Evolutionary conservation across 164 flowering plant species (phyloP).

Genomic region (Houttuynia cordata): DNA sequence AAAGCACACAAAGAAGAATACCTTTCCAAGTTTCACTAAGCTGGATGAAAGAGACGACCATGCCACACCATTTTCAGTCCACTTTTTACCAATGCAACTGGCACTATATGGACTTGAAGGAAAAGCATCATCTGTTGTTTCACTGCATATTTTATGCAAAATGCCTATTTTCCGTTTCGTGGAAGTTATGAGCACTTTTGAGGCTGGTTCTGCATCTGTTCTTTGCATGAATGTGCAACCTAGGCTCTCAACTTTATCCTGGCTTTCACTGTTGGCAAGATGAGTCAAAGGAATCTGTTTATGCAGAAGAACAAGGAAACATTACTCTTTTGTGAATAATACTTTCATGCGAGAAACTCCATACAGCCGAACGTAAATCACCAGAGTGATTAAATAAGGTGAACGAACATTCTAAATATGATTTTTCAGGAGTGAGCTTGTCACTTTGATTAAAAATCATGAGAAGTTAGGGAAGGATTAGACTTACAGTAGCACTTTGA

Average conservation of each 20-base stretch:
- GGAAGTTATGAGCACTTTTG: conserved; percentile 16
- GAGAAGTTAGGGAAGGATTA: neutral
- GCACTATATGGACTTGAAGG: conserved; percentile 6
- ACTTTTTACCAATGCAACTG: conserved; percentile 10
- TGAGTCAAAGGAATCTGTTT: neutral
- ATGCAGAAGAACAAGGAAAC: neutral
- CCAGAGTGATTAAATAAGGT: too few species aligned
- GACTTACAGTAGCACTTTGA: neutral
- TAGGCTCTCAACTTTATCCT: conserved; percentile 16
- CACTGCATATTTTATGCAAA: conserved; percentile 8
- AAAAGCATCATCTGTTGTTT: conserved; percentile 6
- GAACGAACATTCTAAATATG: too few species aligned
- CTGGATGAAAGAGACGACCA: conserved; percentile 40
- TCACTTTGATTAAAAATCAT: neutral
- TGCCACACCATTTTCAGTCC: conserved; percentile 17
- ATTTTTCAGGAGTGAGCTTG: neutral
- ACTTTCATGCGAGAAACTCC: too few species aligned
- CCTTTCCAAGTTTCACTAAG: conserved; percentile 45
- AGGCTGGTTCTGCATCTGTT: conserved; percentile 10
- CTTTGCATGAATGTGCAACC: conserved; percentile 13
- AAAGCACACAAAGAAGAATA: conserved; percentile 5
- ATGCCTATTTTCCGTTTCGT: conserved; percentile 10
- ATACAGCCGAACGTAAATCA: too few species aligned
- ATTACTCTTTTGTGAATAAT: too few species aligned
- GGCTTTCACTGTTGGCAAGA: neutral